These are phyloP conservation scores for Penicillium frequentans DNA, from an alignment of 2,329 filamentous ascomycete genomes.

Conservation along the genomic window DNA sequence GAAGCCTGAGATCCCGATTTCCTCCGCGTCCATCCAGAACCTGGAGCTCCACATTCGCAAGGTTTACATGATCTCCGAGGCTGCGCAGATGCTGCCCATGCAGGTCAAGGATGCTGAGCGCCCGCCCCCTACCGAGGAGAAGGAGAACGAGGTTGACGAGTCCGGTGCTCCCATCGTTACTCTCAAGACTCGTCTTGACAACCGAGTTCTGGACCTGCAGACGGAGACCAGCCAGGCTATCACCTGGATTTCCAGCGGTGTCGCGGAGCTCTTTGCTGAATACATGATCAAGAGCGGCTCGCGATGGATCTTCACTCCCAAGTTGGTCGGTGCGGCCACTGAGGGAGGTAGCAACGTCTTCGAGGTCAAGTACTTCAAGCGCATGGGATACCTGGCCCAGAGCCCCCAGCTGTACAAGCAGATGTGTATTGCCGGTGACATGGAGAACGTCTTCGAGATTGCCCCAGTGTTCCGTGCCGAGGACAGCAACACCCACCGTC, in stretches of 20 bases:
- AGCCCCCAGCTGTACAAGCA: constrained; percentile 68
- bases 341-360: constrained; percentile 95
- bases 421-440: constrained; percentile 65
- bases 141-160: constrained; percentile 53
- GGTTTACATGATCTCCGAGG: constrained; percentile 72
- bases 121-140: constrained; percentile 44
- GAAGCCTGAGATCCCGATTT: constrained; percentile 82
- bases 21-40: constrained; percentile 76
- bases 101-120: constrained; percentile 56
- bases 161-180: constrained; percentile 68
- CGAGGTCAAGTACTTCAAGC: constrained; percentile 83
- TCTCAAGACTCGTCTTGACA: constrained; percentile 83
- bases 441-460: constrained; percentile 64
- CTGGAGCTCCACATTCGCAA: constrained; percentile 88
- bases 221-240: constrained; percentile 89
- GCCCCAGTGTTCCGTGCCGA: constrained; percentile 67
- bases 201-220: constrained; percentile 88
- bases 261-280: constrained; percentile 70
- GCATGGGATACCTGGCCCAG: constrained; percentile 69
- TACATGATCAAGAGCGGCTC: constrained; percentile 77
- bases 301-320: constrained; percentile 83
- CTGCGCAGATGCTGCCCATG: constrained; percentile 61
- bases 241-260: constrained; percentile 67
- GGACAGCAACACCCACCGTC: constrained; percentile 66
- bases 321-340: constrained; percentile 83